Conservation (phyloP, 2,329 filamentous ascomycete species). For the Plenodomus biglobosus region DNA sequence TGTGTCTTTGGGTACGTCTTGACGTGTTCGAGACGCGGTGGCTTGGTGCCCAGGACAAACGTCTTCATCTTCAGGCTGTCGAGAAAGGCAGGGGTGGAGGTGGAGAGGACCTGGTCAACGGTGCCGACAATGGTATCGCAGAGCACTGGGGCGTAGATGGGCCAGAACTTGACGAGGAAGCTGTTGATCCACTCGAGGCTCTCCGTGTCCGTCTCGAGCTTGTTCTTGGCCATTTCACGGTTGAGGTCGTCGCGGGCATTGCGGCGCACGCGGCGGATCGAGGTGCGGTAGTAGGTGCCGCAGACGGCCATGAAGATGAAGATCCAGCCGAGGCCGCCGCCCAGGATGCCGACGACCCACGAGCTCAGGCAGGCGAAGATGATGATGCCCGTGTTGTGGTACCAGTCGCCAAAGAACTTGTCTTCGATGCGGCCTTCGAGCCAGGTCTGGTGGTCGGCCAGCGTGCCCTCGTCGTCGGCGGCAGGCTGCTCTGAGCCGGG, state of each 20-base stretch:
- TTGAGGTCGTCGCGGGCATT: conserved; percentile 95
- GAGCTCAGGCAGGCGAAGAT: conserved; percentile 87
- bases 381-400: conserved; percentile 94
- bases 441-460: conserved; percentile 86
- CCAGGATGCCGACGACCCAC: conserved; percentile 86
- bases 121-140: conserved; percentile 90
- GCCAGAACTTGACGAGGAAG: conserved; percentile 98
- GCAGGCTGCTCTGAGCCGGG: conserved; percentile 53
- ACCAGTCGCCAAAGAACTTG: conserved; percentile 96
- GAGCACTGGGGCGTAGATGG: conserved; percentile 93
- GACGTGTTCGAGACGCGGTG: conserved; percentile 93
- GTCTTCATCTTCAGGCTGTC: conserved; percentile 92
- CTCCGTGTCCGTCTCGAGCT: conserved; percentile 85
- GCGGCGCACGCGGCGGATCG: conserved; percentile 84
- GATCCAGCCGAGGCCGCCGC: conserved; percentile 90
- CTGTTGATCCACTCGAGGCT: conserved; percentile 99
- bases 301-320: conserved; percentile 90
- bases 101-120: conserved; percentile 93
- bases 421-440: conserved; percentile 83
- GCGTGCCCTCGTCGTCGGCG: conserved; percentile 61
- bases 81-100: conserved; percentile 85
- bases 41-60: conserved; percentile 92
- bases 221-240: conserved; percentile 83
- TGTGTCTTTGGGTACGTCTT: conserved; percentile 97
- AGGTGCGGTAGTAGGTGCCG: conserved; percentile 95